Evolutionary conservation across 2,329 filamentous ascomycete genomes (phyloP).

Genomic region (Colletotrichum tanaceti): DNA sequence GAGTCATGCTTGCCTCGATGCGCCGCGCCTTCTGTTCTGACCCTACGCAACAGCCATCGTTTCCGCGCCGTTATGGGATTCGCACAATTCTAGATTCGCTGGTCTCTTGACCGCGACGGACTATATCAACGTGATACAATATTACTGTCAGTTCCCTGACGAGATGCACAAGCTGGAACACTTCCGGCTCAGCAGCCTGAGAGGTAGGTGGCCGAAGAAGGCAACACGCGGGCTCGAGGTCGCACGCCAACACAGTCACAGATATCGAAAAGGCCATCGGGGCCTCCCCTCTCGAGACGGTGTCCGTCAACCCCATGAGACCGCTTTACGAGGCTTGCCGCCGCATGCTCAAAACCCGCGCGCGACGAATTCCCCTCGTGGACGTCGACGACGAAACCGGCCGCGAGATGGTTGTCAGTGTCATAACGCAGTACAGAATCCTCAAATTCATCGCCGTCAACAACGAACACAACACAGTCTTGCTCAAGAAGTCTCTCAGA

Average conservation of each 20-base stretch:
- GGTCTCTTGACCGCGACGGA: conserved; percentile 95
- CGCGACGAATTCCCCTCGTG: conserved; percentile 91
- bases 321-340: conserved; percentile 96
- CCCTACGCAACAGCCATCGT: conserved; percentile 78
- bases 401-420: conserved; percentile 91
- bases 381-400: conserved; percentile 95
- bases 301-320: conserved; percentile 91
- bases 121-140: conserved; percentile 98
- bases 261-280: conserved; percentile 96
- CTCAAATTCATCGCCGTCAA: conserved; percentile 99
- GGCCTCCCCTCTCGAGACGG: conserved; percentile 89
- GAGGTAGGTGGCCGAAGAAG: conserved; percentile 68
- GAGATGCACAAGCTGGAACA: conserved; percentile 91
- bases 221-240: background rate
- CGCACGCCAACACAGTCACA: conserved; percentile 51
- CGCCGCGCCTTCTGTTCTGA: conserved; percentile 38
- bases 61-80: conserved; percentile 97
- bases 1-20: conserved; percentile 38
- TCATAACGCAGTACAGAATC: conserved; percentile 98
- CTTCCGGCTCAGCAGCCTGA: conserved; percentile 89
- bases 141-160: conserved; percentile 97
- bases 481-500: conserved; percentile 85
- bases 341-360: conserved; percentile 92
- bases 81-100: conserved; percentile 89
- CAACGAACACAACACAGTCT: conserved; percentile 83